Conservation (phyloP, 352 stramenopile genomes). For the Sclerospora graminicola region DNA sequence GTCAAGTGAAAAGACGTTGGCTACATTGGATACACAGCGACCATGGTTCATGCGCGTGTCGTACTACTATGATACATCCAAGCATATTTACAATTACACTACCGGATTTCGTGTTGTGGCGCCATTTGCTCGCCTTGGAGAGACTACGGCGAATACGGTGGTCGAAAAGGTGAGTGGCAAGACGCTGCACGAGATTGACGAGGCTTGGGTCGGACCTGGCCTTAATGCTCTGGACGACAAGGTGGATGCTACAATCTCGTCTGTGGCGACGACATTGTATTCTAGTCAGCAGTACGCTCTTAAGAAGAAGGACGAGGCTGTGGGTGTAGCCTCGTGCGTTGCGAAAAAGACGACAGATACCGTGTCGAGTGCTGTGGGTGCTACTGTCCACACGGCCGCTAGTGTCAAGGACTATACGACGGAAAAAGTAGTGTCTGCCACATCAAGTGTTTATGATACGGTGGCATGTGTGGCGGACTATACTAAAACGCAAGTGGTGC, state of each 20-base stretch:
- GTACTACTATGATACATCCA: slow-evolving; percentile 66
- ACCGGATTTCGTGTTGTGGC: slow-evolving; percentile 54
- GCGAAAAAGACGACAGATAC: slow-evolving; percentile 33
- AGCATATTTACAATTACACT: slow-evolving; percentile 65
- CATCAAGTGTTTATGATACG: slow-evolving; percentile 29
- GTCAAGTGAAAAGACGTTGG: slow-evolving; percentile 13
- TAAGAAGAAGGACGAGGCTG: slow-evolving; percentile 53
- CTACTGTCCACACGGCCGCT: slow-evolving; percentile 30
- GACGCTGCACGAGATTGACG: slow-evolving; percentile 44
- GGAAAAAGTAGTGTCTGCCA: slow-evolving; percentile 22
- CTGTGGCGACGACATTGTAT: slow-evolving; percentile 40
- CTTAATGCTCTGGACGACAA: slow-evolving; percentile 53
- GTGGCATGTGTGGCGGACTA: slow-evolving; percentile 50
- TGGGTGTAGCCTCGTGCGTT: slow-evolving; percentile 25
- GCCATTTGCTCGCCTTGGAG: slow-evolving; percentile 40
- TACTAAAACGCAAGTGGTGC: slow-evolving; percentile 50
- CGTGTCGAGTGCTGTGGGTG: slow-evolving; percentile 30
- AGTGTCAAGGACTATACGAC: slow-evolving; percentile 62
- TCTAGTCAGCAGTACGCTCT: slow-evolving; percentile 52
- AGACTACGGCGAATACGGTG: slow-evolving; percentile 42
- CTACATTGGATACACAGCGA: slow-evolving; percentile 10
- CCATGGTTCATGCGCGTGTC: slow-evolving; percentile 45
- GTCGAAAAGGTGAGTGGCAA: slow-evolving; percentile 52
- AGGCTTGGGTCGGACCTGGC: slow-evolving; percentile 34
- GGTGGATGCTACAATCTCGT: slow-evolving; percentile 47